Evolutionary conservation across 2,329 filamentous ascomycete species (phyloP).

Genomic region (Monosporascus sp.): DNA sequence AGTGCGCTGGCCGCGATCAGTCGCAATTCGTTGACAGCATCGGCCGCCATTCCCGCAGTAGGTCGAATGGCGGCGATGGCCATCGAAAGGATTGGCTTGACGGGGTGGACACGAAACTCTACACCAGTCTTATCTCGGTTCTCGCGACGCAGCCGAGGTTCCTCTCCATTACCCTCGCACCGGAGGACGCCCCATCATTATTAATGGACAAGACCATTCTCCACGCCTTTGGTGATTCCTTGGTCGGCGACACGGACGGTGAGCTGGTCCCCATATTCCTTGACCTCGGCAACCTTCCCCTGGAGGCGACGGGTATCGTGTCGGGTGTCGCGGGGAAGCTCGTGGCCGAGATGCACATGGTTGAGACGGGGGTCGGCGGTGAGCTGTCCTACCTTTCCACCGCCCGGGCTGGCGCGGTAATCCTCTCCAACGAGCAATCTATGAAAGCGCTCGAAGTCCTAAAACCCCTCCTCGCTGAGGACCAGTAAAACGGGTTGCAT

Average conservation of each 20-base stretch:
- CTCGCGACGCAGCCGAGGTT: constrained; percentile 60
- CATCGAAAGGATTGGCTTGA: constrained; percentile 46
- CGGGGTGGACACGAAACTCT: constrained; percentile 57
- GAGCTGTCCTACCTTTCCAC: constrained; percentile 92
- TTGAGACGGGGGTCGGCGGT: constrained; percentile 41
- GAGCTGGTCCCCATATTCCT: constrained; percentile 81
- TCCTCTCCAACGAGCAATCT: constrained; percentile 71
- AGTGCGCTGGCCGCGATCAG: constrained; percentile 66
- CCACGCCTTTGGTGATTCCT: constrained; percentile 60
- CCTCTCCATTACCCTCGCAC: constrained; percentile 67
- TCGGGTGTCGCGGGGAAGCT: constrained; percentile 85
- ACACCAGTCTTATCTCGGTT: constrained; percentile 57
- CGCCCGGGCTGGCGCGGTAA: constrained; percentile 81
- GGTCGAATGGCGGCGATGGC: constrained; percentile 20
- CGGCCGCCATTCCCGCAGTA: constrained; percentile 27
- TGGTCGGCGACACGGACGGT: constrained; percentile 70
- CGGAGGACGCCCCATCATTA: constrained; percentile 68
- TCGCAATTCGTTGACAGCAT: constrained; percentile 35
- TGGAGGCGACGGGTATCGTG: constrained; percentile 90
- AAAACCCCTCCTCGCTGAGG: constrained; percentile 41
- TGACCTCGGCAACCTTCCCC: constrained; percentile 72
- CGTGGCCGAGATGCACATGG: constrained; percentile 61
- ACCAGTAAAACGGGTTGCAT: constrained; percentile 7
- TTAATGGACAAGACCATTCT: constrained; percentile 66
- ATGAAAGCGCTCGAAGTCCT: constrained; percentile 69